Conservation (phyloP, 2,329 filamentous ascomycete species). For the Penicillium sp. region DNA sequence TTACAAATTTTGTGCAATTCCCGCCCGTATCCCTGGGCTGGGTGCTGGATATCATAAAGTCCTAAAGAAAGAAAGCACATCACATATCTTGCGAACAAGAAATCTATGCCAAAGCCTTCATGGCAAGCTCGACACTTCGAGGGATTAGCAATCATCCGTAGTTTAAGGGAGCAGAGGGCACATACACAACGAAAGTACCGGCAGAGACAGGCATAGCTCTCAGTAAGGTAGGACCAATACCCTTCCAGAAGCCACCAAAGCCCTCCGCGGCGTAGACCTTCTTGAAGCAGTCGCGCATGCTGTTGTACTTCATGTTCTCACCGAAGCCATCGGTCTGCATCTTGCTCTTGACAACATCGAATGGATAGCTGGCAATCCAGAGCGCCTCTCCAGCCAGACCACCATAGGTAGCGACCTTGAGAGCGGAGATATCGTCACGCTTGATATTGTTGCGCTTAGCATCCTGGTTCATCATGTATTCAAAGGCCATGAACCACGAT, state of each 20-base stretch:
- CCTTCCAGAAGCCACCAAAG: slow-evolving; percentile 86
- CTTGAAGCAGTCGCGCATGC: slow-evolving; percentile 84
- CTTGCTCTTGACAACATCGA: slow-evolving; percentile 98
- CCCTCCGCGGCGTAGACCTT: slow-evolving; percentile 79
- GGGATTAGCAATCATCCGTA: slow-evolving; percentile 7
- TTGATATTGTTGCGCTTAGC: slow-evolving; percentile 71
- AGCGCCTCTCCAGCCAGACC: slow-evolving; percentile 90
- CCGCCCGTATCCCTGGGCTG: not conserved
- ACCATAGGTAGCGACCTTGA: slow-evolving; percentile 89
- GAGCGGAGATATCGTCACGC: slow-evolving; percentile 73
- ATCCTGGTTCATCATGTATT: slow-evolving; percentile 93
- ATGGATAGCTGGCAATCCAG: slow-evolving; percentile 90
- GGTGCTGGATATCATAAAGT: slow-evolving; percentile 4
- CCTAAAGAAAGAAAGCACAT: slow-evolving; percentile 5
- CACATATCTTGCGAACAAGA: slow-evolving; percentile 8
- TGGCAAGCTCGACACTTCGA: slow-evolving; percentile 46
- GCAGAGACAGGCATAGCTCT: slow-evolving; percentile 97
- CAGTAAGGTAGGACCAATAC: slow-evolving; percentile 82
- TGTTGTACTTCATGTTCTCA: slow-evolving; percentile 65
- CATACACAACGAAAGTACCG: slow-evolving; percentile 85
- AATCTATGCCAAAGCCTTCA: slow-evolving; percentile 45
- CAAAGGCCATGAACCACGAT: slow-evolving; percentile 90
- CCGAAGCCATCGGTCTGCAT: slow-evolving; percentile 98
- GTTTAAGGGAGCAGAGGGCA: slow-evolving; percentile 9
- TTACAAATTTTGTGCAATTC: slow-evolving; percentile 15